Base-by-base conservation (phyloP, 768 basidiomycete species). In the Phanerodontia chrysosporium region DNA sequence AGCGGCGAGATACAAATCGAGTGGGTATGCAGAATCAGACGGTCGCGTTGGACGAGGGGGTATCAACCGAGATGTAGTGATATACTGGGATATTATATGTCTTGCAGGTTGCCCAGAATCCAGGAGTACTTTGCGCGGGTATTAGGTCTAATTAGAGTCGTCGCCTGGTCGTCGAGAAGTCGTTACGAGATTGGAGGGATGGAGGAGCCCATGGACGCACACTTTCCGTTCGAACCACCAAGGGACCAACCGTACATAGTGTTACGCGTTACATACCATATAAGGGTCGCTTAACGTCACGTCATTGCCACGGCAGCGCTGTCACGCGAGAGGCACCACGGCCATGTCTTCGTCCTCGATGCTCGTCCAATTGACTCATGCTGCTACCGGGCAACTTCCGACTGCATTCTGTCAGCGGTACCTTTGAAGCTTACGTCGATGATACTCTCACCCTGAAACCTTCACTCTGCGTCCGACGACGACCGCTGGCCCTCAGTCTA, bases 1-100 rank as follows among this genome's bases (percentile, higher is more conserved):
- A 14, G 29, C 9, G 49, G 32, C 4, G 9, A 53, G 52, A 35
- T 25, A 53, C 35, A 53, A 39, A 39, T 36, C 32, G 42, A 36
- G 36, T 27, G 32, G 36, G 24, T 32, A 32, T 21, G 52, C 49
- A 51, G 49, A 14, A 53, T 53, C 52, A 53, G 52, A 39, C 52
- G 52, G 52, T 53, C 52, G 52, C 52, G 46, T 57, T 39, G 46
- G 22, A 30, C 29, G 45, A 56, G 44, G 45, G 51, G 55, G 55
- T 57, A 39, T 48, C 27, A 39, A 25, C 35, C 56, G 28, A 48
- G 56, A 49, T 35, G 39, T 32, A 49, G 32, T 9, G 46, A 29
- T 21, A 39, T 57, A 49, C 22, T n/a, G 16, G 24, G 56, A 25
- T 42, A 42, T 57, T 57, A 57, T 57, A 57, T 14, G 56, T 14